Conservation (phyloP, 148 eudicot genomes). For the Fagopyrum homotropicum region DNA sequence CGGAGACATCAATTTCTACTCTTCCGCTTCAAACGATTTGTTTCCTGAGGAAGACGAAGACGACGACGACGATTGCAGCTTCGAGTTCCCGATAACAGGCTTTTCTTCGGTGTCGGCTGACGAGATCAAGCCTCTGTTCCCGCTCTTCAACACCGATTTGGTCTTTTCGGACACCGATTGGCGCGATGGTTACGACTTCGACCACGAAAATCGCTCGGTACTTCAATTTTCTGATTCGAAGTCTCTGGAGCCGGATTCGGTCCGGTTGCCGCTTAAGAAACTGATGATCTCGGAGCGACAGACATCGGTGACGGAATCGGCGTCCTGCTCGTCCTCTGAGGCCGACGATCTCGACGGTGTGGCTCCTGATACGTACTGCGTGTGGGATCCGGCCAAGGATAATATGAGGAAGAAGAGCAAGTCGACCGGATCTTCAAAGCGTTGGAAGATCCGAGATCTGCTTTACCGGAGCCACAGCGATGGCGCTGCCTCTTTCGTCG, state of each 20-base stretch:
- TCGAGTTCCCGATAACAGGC: constrained; percentile 31
- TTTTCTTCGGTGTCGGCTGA: constrained; percentile 27
- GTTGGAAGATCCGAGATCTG: constrained; percentile 62
- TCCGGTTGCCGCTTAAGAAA: constrained; percentile 41
- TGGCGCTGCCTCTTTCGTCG: constrained; percentile 54
- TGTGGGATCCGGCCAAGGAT: constrained; percentile 51
- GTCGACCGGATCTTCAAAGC: constrained; percentile 55
- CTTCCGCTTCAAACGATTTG: not conserved
- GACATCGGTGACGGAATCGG: constrained; percentile 12
- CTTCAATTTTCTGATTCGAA: not conserved
- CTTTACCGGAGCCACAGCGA: constrained; percentile 66
- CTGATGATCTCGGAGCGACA: constrained; percentile 48
- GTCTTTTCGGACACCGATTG: constrained; percentile 15
- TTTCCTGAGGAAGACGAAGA: not conserved
- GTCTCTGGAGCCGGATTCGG: not conserved
- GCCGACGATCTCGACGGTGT: constrained; percentile 70
- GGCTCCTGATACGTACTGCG: constrained; percentile 62
- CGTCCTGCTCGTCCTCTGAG: constrained; percentile 54
- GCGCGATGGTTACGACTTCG: not conserved
- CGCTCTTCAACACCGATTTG: constrained; percentile 45
- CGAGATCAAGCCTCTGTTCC: constrained; percentile 49
- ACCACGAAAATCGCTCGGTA: not conserved
- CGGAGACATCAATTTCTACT: constrained; percentile 19
- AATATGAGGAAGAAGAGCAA: constrained; percentile 50
- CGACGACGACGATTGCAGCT: constrained; percentile 25